Conservation (phyloP, 768 basidiomycete genomes). For the Pulveroboletus sp. region DNA sequence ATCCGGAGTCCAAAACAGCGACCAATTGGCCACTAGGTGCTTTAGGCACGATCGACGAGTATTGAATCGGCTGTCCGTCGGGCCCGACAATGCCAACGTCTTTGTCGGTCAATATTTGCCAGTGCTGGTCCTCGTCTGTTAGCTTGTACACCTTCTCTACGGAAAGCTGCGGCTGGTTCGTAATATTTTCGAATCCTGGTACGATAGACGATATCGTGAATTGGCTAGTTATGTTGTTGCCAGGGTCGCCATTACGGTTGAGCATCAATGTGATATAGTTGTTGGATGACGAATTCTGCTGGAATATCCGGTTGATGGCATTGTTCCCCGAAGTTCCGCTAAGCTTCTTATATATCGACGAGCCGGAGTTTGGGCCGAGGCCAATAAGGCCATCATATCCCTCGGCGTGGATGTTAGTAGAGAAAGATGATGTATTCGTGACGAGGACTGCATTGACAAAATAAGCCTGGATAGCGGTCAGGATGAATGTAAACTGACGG, state of each 20-base stretch:
- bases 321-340: conserved; percentile 49
- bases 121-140: conserved; percentile 69
- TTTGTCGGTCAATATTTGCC: conserved; percentile 70
- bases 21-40: conserved; percentile 63
- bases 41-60: conserved; percentile 64
- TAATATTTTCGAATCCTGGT: conserved; percentile 58
- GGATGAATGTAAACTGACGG: conserved; percentile 38
- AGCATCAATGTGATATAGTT: conserved; percentile 65
- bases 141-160: conserved; percentile 62
- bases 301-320: conserved; percentile 62
- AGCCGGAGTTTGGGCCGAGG: conserved; percentile 73
- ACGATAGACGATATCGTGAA: conserved; percentile 66
- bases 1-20: conserved; percentile 74
- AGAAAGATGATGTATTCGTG: conserved; percentile 58
- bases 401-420: conserved; percentile 53
- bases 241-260: conserved; percentile 53
- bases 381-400: conserved; percentile 72
- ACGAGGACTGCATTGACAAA: conserved; percentile 50
- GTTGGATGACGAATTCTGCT: conserved; percentile 52
- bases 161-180: conserved; percentile 57
- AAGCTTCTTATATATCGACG: conserved; percentile 56
- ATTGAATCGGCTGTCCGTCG: conserved; percentile 58
- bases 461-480: not conserved
- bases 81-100: conserved; percentile 69
- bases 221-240: conserved; percentile 50